These are phyloP conservation scores for Aspergillus pseudotamarii DNA, from an alignment of 2,329 filamentous ascomycete genomes.

Conservation along the genomic window DNA sequence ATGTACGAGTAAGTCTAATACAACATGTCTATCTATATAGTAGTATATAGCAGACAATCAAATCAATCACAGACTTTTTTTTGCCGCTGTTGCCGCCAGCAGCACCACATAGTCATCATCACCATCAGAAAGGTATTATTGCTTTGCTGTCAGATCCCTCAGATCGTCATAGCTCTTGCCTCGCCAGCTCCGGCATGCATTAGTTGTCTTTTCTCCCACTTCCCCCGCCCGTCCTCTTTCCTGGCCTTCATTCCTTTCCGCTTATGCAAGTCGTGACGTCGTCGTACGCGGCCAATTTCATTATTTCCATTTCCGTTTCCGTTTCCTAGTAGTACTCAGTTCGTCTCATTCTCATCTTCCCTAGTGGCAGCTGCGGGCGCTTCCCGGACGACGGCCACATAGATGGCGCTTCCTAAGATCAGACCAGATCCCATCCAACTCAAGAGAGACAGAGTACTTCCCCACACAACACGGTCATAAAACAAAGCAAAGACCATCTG, in stretches of 20 bases:
- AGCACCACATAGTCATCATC: not conserved
- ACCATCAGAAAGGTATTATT: not conserved
- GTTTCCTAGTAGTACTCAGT: not conserved
- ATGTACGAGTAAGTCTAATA: not conserved
- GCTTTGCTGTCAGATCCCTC: conserved; percentile 7
- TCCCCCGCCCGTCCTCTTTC: conserved; percentile 1
- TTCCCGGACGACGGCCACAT: conserved; percentile 61
- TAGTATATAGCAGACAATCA: not conserved
- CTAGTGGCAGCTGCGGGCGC: conserved; percentile 4
- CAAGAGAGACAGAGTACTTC: conserved; percentile 58
- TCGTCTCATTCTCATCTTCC: conserved; percentile 1
- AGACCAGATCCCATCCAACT: conserved; percentile 64
- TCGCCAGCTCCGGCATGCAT: conserved; percentile 6
- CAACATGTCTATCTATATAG: not conserved
- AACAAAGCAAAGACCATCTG: conserved; percentile 70
- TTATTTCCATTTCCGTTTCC: not conserved
- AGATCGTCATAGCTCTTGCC: conserved; percentile 15
- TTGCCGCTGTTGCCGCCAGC: conserved; percentile 1
- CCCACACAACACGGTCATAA: conserved; percentile 67
- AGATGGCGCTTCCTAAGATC: conserved; percentile 67
- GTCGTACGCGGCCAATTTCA: not conserved
- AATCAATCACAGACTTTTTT: not conserved
- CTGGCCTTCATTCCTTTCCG: conserved; percentile 3
- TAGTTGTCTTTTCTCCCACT: not conserved
- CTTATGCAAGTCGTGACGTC: conserved; percentile 8